Evolutionary conservation across 768 basidiomycete species (phyloP), one percentile per base, ranked within the genome.

Genomic region (Clitopilus hobsonii): DNA sequence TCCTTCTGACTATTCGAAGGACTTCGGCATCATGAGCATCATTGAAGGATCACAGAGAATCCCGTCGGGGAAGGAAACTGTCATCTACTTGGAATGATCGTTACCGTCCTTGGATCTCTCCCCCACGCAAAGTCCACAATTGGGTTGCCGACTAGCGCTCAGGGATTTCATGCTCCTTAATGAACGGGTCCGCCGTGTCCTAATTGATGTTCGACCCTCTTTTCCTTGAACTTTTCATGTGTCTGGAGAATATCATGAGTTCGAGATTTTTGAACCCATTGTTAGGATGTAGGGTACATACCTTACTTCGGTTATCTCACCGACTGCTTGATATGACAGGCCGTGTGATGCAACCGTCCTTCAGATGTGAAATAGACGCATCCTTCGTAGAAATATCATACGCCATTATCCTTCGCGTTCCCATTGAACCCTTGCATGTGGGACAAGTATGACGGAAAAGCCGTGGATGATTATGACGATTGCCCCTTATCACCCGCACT

Each of bases 51-150:
- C 51, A 55, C 38, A 36, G 51, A 55, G 59, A 26, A n/a, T 22
- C 26, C 30, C 29, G 20, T 23, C 51, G 56, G 52, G 49, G 54
- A 53, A 59, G 51, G 54, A 51, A 60, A 49, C 51, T 60, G 59
- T 60, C 56, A 57, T 54, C 16, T 30, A 45, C 18, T n/a, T 26
- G 47, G 41, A 57, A 60, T 60, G 59, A 60, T 60, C 59, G 45
- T 54, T 51, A 45, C 50, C 41, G 41, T 20, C 3, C 22, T 20
- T 3, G 22, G 41, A 20, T 16, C 22, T 18, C 18, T 11, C 10
- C 41, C 41, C 22, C 41, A 20, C n/a, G n/a, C 41, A 20, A 45
- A 45, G 41, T 45, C 41, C 41, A 45, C 41, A 45, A 45, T 45
- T 45, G 41, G 22, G n/a, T 45, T 16, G 22, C 41, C 41, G 41